Evolutionary conservation across 192 early-diverging fungal species (phyloP).

Genomic region (Coemansia sp.): DNA sequence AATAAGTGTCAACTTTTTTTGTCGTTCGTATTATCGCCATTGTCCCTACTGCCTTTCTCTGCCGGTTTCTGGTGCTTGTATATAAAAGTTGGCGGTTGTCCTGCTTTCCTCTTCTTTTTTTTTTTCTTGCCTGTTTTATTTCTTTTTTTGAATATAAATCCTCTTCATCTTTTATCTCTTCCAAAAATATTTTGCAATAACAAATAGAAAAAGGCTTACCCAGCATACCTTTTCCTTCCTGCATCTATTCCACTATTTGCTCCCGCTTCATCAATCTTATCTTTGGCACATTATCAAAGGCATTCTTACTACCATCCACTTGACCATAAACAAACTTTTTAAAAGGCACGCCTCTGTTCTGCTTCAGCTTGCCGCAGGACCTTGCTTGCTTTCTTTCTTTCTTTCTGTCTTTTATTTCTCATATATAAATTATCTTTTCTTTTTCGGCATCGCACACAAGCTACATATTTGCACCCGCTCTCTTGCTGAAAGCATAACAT

Average conservation of each 20-base stretch:
- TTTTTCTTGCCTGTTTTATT: constrained; percentile 10
- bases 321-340: background rate
- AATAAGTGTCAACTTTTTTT: background rate
- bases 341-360: background rate
- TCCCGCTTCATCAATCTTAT: background rate
- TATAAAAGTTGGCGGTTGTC: background rate
- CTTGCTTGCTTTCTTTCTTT: constrained; percentile 7
- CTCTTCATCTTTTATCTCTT: constrained; percentile 6
- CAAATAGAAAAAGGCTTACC: background rate
- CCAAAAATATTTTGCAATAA: background rate
- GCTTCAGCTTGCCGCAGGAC: background rate
- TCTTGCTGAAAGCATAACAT: background rate
- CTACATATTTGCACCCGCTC: background rate
- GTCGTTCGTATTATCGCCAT: background rate
- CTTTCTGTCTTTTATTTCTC: constrained; percentile 13
- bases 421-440: constrained; percentile 13
- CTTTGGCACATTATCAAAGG: background rate
- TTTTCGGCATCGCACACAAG: constrained; percentile 9
- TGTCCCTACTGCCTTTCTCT: background rate
- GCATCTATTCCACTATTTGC: background rate
- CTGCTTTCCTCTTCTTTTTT: constrained; percentile 14
- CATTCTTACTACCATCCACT: background rate
- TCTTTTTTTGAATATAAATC: constrained; percentile 8
- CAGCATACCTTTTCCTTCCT: background rate
- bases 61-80: constrained; percentile 11